Percentiles rank a stretch among this genome's conserved stretches.
These are phyloP conservation scores for Physaria fendleri DNA, from an alignment of 345 rosid genomes.

Conservation along the genomic window DNA sequence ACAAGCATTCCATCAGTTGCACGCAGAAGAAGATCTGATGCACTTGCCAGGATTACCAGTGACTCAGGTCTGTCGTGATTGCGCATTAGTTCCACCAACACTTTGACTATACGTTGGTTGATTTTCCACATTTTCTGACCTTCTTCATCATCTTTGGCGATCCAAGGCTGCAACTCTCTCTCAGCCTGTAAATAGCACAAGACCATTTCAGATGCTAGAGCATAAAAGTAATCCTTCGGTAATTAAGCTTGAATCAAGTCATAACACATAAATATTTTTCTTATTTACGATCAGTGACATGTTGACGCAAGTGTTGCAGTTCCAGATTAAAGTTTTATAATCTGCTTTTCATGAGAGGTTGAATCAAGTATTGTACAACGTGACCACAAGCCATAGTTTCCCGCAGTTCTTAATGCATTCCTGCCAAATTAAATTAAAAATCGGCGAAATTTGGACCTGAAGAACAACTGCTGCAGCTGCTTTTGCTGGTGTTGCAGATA, in stretches of 20 bases:
- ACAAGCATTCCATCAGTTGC: slow-evolving; percentile 98
- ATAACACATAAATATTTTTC: background rate
- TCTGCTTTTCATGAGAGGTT: background rate
- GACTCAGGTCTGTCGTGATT: slow-evolving; percentile 83
- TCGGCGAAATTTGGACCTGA: slow-evolving; percentile 60
- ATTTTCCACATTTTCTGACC: slow-evolving; percentile 95
- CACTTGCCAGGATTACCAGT: slow-evolving; percentile 77
- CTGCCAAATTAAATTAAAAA: background rate
- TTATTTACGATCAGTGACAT: background rate
- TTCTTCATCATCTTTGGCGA: slow-evolving; percentile 86
- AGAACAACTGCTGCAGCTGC: slow-evolving; percentile 94
- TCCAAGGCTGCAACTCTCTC: slow-evolving; percentile 96
- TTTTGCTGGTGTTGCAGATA: slow-evolving; percentile 78
- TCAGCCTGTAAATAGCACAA: slow-evolving; percentile 66
- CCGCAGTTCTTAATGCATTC: background rate
- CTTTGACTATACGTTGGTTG: slow-evolving; percentile 85
- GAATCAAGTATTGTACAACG: background rate
- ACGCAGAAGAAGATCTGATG: slow-evolving; percentile 90
- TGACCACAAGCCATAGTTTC: slow-evolving; percentile 1
- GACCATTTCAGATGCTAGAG: slow-evolving; percentile 16
- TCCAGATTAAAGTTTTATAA: background rate
- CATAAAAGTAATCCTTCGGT: background rate
- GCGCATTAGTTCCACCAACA: slow-evolving; percentile 90
- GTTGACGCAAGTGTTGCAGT: background rate
- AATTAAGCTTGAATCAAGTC: background rate